Percentiles rank a stretch among this genome's conserved stretches.
These are phyloP conservation scores for Henningerozyma blattae DNA, from an alignment of 805 yeast species.

Conservation along the genomic window DNA sequence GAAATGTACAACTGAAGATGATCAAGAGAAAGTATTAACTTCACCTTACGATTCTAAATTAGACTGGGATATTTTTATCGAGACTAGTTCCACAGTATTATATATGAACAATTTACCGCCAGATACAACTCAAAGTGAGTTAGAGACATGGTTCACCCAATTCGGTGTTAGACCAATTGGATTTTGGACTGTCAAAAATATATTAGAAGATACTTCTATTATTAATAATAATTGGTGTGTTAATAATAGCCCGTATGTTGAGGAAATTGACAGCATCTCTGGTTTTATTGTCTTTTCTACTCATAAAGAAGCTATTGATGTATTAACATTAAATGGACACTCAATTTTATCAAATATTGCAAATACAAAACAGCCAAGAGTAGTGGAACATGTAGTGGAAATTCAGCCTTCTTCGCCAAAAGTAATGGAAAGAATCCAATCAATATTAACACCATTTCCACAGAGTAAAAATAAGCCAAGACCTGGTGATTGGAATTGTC, in stretches of 20 bases:
- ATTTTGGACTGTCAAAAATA: conserved; percentile 74
- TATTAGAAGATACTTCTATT: conserved; percentile 22
- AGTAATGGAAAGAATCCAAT: conserved; percentile 73
- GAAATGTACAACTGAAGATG: conserved; percentile 31
- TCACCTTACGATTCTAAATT: conserved; percentile 69
- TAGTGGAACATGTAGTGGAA: conserved; percentile 58
- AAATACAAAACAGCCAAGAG: conserved; percentile 25
- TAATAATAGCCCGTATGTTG: conserved; percentile 26
- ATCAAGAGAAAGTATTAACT: conserved; percentile 44
- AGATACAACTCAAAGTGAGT: conserved; percentile 82
- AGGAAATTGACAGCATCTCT: conserved; percentile 39
- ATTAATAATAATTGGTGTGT: conserved; percentile 12
- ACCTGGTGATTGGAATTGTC: conserved; percentile 98
- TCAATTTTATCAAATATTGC: conserved; percentile 25
- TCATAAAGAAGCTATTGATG: conserved; percentile 78
- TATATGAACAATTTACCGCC: conserved; percentile 69
- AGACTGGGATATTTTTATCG: conserved; percentile 54
- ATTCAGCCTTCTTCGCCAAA: conserved; percentile 75
- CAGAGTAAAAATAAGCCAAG: conserved; percentile 77
- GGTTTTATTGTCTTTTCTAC: conserved; percentile 80
- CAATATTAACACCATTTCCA: conserved; percentile 74
- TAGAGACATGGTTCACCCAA: conserved; percentile 85
- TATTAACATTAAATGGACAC: conserved; percentile 70
- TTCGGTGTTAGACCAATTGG: conserved; percentile 79
- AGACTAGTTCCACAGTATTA: conserved; percentile 67